Percentiles rank a stretch among this genome's conserved stretches.
Conservation (phyloP, 1,284 basidiomycete genomes). For the Ceratobasidium sp. region DNA sequence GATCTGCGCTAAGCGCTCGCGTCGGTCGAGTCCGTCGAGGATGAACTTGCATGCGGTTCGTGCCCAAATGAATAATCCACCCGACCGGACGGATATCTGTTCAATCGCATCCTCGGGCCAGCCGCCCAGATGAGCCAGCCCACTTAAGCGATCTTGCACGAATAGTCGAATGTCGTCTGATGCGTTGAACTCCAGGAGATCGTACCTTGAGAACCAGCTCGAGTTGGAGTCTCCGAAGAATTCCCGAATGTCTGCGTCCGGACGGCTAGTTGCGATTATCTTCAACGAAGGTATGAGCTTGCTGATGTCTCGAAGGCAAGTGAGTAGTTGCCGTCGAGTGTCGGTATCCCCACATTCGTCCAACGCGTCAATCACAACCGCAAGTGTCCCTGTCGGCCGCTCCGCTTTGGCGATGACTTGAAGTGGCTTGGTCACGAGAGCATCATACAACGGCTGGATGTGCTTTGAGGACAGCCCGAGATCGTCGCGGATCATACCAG, state of each 20-base stretch:
- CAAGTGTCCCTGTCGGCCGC: neutral
- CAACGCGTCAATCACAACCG: constrained; percentile 32
- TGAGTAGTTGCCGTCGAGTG: neutral
- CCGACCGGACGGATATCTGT: neutral
- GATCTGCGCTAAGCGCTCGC: neutral
- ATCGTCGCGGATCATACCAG: neutral
- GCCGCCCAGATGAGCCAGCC: neutral
- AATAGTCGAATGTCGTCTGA: neutral
- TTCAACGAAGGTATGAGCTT: neutral
- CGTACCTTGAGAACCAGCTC: neutral
- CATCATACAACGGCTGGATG: neutral
- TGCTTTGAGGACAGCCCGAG: neutral
- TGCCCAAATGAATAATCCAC: constrained; percentile 35
- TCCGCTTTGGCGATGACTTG: neutral
- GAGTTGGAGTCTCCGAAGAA: neutral
- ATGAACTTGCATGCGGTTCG: no score
- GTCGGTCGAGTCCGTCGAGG: neutral
- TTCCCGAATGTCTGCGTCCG: constrained; percentile 10
- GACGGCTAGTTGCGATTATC: constrained; percentile 41
- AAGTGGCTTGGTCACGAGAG: neutral
- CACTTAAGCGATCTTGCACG: neutral
- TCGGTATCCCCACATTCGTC: constrained; percentile 24
- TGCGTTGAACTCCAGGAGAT: neutral
- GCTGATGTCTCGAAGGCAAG: neutral
- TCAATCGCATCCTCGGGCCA: neutral